Conservation (phyloP, 257 asterid species). For the Plantago ovata region DNA sequence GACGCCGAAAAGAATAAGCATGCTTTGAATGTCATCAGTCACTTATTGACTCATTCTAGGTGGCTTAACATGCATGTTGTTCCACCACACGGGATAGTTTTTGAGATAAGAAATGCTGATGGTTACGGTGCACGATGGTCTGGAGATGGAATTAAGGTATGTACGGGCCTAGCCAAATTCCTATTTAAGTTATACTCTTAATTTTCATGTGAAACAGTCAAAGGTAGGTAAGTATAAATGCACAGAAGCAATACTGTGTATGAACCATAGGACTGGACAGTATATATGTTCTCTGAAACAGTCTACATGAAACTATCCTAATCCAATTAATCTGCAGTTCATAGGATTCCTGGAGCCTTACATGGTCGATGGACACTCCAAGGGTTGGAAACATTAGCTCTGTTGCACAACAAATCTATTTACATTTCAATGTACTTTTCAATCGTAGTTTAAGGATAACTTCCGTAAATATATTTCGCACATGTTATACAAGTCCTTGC, state of each 20-base stretch:
- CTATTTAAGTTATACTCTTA: no score
- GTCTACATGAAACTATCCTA: no score
- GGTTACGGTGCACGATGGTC: conserved; percentile 94
- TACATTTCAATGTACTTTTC: no score
- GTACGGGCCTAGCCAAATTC: neutral
- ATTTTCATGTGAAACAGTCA: no score
- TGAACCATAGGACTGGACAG: no score
- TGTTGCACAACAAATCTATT: no score
- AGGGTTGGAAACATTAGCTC: conserved; percentile 65
- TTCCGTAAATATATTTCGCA: no score
- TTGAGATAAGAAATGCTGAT: conserved; percentile 58
- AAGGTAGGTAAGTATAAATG: no score
- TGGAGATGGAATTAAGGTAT: conserved; percentile 69
- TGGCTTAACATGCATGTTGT: conserved; percentile 76
- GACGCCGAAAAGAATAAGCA: conserved; percentile 55
- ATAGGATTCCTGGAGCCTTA: conserved; percentile 89
- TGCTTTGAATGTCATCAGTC: conserved; percentile 43
- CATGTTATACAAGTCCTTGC: no score
- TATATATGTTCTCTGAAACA: no score
- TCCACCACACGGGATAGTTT: conserved; percentile 62
- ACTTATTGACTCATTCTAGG: conserved; percentile 41
- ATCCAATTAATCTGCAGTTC: conserved; percentile 68
- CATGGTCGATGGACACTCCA: conserved; percentile 53
- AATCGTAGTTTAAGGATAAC: no score
- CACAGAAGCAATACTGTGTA: no score